phyloP scores from a whole-genome alignment of 2,329 filamentous ascomycete species.

The Phyllosticta paracitricarpa region DNA sequence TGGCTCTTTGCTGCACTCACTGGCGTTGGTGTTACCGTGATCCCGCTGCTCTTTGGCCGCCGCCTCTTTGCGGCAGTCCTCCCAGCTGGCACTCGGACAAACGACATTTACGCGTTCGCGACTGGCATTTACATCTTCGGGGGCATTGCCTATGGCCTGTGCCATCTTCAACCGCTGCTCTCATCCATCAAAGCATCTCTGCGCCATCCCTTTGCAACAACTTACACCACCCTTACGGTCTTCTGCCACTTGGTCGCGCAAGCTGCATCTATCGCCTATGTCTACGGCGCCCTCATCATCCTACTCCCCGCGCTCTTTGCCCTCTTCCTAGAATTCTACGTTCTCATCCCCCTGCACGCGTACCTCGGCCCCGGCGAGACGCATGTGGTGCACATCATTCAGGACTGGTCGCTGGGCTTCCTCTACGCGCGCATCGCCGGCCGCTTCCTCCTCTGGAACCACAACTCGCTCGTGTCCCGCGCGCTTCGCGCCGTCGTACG shows the following conservation, averaged over 20 bases:
- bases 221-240: slow-evolving; percentile 13
- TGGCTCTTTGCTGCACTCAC: slow-evolving; percentile 89
- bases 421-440: slow-evolving; percentile 76
- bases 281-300: slow-evolving; percentile 64
- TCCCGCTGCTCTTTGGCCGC: slow-evolving; percentile 78
- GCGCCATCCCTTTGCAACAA: slow-evolving; percentile 21
- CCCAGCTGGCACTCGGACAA: slow-evolving; percentile 56
- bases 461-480: slow-evolving; percentile 59
- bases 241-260: slow-evolving; percentile 22
- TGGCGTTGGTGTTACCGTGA: slow-evolving; percentile 73
- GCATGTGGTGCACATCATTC: slow-evolving; percentile 77
- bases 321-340: slow-evolving; percentile 74
- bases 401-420: slow-evolving; percentile 88
- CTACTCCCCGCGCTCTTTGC: slow-evolving; percentile 74
- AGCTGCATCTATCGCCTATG: slow-evolving; percentile 54
- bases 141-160: slow-evolving; percentile 50
- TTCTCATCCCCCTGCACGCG: slow-evolving; percentile 77
- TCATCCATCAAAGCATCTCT: slow-evolving; percentile 18
- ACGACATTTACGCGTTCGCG: slow-evolving; percentile 94
- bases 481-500: slow-evolving; percentile 66
- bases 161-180: slow-evolving; percentile 36
- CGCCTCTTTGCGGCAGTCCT: slow-evolving; percentile 64
- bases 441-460: slow-evolving; percentile 58
- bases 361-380: slow-evolving; percentile 42
- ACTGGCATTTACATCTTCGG: slow-evolving; percentile 78